A percentile compares a stretch with the other conserved stretches of the same genome.
Evolutionary conservation across 2,329 filamentous ascomycete species (phyloP).

Genomic region (Paraphaeosphaeria sporulosa): DNA sequence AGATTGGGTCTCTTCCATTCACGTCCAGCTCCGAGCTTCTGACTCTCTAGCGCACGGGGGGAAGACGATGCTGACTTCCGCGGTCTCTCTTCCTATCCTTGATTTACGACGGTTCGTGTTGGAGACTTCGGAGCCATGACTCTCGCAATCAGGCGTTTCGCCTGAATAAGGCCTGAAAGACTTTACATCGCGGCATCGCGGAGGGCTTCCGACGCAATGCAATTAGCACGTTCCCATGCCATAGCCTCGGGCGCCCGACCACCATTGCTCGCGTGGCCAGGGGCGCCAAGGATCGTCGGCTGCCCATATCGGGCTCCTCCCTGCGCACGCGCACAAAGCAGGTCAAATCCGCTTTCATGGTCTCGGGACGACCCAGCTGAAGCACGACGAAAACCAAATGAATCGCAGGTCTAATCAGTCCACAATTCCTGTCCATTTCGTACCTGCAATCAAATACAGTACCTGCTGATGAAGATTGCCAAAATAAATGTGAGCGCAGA

Average conservation of each 20-base stretch:
- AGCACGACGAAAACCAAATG: background rate
- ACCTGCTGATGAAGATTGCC: background rate
- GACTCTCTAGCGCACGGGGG: constrained; percentile 41
- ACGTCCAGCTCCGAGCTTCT: constrained; percentile 18
- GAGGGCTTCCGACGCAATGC: constrained; percentile 19
- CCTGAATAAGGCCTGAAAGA: background rate
- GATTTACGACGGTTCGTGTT: constrained; percentile 8
- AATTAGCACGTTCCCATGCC: constrained; percentile 25
- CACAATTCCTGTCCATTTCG: background rate
- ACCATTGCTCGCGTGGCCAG: constrained; percentile 25
- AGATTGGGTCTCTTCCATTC: constrained; percentile 23
- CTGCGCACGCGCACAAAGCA: constrained; percentile 16
- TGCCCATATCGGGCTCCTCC: constrained; percentile 15
- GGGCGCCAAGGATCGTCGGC: constrained; percentile 20
- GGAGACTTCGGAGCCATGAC: background rate
- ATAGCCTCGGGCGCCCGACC: constrained; percentile 23
- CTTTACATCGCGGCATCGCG: constrained; percentile 16
- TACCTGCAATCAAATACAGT: background rate
- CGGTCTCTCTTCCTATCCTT: constrained; percentile 2
- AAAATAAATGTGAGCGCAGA: background rate
- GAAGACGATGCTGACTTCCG: constrained; percentile 22
- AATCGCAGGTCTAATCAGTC: background rate
- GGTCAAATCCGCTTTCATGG: constrained; percentile 24
- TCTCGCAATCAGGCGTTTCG: background rate
- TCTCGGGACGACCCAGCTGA: constrained; percentile 18